Evolutionary conservation across 257 asterid species (phyloP), one percentile per base, ranked within the genome.

Genomic region (Nicotiana otophora): DNA sequence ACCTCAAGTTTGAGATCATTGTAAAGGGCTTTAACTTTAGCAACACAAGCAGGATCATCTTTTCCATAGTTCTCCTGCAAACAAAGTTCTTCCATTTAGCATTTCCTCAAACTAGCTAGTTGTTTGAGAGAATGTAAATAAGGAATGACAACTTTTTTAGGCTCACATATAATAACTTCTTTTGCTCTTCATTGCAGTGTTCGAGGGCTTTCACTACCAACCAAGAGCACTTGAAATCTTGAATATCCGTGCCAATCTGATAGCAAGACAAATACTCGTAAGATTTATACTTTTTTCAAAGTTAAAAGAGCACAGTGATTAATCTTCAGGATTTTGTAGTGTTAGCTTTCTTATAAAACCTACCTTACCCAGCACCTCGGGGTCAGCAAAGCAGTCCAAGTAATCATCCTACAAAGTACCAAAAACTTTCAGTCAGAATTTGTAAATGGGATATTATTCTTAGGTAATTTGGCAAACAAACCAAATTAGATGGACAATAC

Each of bases 221-320:
- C 90, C 90, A 88, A 36, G 90, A 85, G 85, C 90, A 88, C 72
- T 88, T 88, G 75, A 81, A 86, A 68, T 88, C 90, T 84, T 88
- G 85, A 46, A 88, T 88, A 76, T 88, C 90, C 7, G 89, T 84
- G 86, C 78, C 83, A 65, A 48, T 81, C 83, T 81, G 78, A 14
- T 3, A 42, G 63, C 36, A 28, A 72, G 61, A 48, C 36, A 72
- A 7, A 72, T 23, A 3, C 2, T 0, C 51, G 4, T 12, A 72
- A 46, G 0, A 46, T 72, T 2, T 72, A 2, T 20, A 72, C 7
- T 0, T 46, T 72, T 39, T 72, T 34, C 46, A 36, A 23, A 14
- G 60, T 3, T 46, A 23, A 46, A 70, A 42, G 20, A n/a, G n/a
- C 5, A 39, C 20, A 10, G 78, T 5, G n/a, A 11, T 39, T 20